Evolutionary conservation across 2,329 filamentous ascomycete genomes (phyloP).

Genomic region (Pseudogymnoascus sp.): DNA sequence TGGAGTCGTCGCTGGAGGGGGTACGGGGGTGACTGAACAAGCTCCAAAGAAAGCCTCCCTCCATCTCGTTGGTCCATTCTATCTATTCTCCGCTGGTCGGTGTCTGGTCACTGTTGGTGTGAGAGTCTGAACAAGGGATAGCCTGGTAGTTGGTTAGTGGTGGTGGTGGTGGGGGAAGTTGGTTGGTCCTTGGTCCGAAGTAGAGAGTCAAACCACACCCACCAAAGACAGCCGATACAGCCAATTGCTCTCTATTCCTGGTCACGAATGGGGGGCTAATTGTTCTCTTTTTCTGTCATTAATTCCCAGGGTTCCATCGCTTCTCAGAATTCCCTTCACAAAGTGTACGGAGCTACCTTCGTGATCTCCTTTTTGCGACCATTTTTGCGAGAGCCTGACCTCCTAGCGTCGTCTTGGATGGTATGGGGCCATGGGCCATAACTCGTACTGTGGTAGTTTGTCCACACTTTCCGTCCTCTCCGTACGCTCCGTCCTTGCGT

Average conservation of each 20-base stretch:
- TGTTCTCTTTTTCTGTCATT: conserved; percentile 8
- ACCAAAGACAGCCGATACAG: neutral
- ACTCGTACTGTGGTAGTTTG: neutral
- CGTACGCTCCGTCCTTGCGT: neutral
- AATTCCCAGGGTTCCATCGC: conserved; percentile 8
- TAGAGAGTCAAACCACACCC: neutral
- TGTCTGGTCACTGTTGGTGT: conserved; percentile 2
- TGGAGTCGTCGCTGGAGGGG: neutral
- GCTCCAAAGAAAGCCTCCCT: neutral
- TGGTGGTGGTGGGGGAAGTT: conserved; percentile 7
- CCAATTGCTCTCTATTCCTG: neutral
- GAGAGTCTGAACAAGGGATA: neutral
- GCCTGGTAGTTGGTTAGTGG: neutral
- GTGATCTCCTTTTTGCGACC: neutral
- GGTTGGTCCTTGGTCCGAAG: conserved; percentile 6
- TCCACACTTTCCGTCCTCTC: neutral
- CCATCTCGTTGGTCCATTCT: neutral
- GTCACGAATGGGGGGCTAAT: conserved; percentile 8
- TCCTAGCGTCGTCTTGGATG: conserved; percentile 5
- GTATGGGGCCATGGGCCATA: neutral
- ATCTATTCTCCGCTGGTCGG: neutral
- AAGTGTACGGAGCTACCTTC: neutral
- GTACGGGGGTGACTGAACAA: neutral
- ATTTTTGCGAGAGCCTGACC: conserved; percentile 7
- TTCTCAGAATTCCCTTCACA: conserved; percentile 3